These are phyloP conservation scores for Serendipita sp. DNA, from an alignment of 768 basidiomycete species.

Conservation along the genomic window DNA sequence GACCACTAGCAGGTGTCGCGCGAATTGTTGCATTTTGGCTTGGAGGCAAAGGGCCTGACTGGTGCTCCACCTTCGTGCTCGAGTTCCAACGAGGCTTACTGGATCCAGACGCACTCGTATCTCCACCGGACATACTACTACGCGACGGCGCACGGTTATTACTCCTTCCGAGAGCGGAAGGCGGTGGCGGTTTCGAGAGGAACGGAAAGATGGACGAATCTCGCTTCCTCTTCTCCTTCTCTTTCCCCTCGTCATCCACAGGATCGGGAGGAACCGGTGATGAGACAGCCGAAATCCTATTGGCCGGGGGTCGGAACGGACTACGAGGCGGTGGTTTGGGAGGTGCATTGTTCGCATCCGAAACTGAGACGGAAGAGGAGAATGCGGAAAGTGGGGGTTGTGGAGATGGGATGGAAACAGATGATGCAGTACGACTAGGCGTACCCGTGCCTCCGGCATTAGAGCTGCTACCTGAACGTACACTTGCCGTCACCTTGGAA, in stretches of 20 bases:
- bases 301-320: background rate
- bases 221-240: background rate
- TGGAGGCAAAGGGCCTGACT: constrained; percentile 18
- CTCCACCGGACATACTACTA: background rate
- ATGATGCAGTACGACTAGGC: background rate
- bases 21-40: constrained; percentile 7
- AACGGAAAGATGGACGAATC: background rate
- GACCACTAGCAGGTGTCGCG: constrained; percentile 7
- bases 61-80: constrained; percentile 56
- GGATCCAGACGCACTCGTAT: background rate
- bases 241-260: background rate
- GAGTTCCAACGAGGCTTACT: constrained; percentile 58
- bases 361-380: background rate
- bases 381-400: background rate
- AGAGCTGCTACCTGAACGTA: background rate
- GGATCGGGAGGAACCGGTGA: no score
- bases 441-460: background rate
- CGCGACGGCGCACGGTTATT: constrained; percentile 1
- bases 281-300: background rate
- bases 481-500: constrained; percentile 9
- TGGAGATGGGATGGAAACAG: background rate
- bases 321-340: background rate
- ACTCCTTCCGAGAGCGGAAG: background rate
- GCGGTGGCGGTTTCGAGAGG: background rate
- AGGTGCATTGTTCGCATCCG: background rate